Conservation (phyloP, 2,329 filamentous ascomycete genomes). For the Xylariaceae sp. region DNA sequence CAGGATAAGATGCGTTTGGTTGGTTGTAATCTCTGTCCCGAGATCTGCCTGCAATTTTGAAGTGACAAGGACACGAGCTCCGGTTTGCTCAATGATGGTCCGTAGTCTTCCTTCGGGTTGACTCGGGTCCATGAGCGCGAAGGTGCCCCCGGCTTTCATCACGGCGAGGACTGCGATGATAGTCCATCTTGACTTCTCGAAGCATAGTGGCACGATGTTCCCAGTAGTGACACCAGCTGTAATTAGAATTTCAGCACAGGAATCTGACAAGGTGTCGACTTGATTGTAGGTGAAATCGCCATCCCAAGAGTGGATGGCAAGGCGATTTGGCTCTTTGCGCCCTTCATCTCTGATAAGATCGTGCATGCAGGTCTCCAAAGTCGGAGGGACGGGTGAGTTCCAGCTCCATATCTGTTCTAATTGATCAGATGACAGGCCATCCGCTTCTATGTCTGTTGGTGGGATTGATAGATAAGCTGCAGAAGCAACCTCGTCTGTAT, state of each 20-base stretch:
- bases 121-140: conserved; percentile 44
- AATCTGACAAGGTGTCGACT: conserved; percentile 40
- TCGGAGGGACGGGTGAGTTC: conserved; percentile 41
- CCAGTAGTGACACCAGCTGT: conserved; percentile 36
- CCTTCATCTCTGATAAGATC: conserved; percentile 42
- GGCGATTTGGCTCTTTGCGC: conserved; percentile 32
- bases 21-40: conserved; percentile 35
- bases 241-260: conserved; percentile 38
- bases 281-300: conserved; percentile 44
- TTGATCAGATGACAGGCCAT: conserved; percentile 32
- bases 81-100: conserved; percentile 42
- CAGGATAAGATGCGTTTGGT: conserved; percentile 31
- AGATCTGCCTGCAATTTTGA: conserved; percentile 37
- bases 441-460: conserved; percentile 27
- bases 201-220: conserved; percentile 46
- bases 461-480: conserved; percentile 24
- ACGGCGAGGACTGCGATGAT: conserved; percentile 42
- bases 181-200: conserved; percentile 47
- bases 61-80: conserved; percentile 37
- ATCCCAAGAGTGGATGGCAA: conserved; percentile 49
- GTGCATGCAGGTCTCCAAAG: conserved; percentile 43
- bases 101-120: conserved; percentile 43
- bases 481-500: conserved; percentile 21
- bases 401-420: conserved; percentile 44
- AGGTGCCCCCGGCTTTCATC: conserved; percentile 47